Conservation (phyloP, 2,329 filamentous ascomycete genomes). For the Gnomoniopsis smithogilvyi region DNA sequence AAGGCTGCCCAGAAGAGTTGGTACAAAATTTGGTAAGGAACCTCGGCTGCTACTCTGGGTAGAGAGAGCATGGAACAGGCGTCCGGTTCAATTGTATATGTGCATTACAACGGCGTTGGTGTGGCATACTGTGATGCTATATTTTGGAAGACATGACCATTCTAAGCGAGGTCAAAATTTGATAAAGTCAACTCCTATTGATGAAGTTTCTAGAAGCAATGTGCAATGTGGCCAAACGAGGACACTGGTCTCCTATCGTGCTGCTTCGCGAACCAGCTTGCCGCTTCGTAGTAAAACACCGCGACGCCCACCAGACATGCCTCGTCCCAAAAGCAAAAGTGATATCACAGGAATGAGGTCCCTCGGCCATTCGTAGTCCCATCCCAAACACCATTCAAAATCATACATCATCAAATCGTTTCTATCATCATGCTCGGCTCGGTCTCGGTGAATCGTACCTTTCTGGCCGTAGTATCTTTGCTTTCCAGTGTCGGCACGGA, state of each 20-base stretch:
- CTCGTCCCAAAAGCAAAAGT: neutral
- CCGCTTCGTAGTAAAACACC: neutral
- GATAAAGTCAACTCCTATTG: neutral
- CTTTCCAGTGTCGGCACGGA: constrained; percentile 24
- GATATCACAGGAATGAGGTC: neutral
- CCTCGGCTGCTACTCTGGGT: neutral
- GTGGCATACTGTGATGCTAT: constrained; percentile 10
- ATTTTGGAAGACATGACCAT: neutral
- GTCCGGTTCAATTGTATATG: neutral
- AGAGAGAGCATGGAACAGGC: neutral
- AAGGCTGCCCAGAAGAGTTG: constrained; percentile 36
- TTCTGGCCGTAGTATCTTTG: constrained; percentile 27
- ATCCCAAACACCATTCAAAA: neutral
- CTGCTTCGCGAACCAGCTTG: neutral
- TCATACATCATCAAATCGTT: constrained; percentile 5
- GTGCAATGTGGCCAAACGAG: neutral
- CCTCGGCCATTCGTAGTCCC: neutral
- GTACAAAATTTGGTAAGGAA: constrained; percentile 54
- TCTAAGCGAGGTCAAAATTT: neutral
- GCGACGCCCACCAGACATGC: neutral
- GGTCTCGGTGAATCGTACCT: constrained; percentile 38
- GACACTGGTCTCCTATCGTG: neutral
- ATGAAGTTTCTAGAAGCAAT: neutral
- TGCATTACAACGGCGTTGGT: constrained; percentile 1
- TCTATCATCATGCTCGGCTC: constrained; percentile 24